These are phyloP conservation scores for Dalbergia cochinchinensis DNA, from an alignment of 306 rosid genomes.

Conservation along the genomic window DNA sequence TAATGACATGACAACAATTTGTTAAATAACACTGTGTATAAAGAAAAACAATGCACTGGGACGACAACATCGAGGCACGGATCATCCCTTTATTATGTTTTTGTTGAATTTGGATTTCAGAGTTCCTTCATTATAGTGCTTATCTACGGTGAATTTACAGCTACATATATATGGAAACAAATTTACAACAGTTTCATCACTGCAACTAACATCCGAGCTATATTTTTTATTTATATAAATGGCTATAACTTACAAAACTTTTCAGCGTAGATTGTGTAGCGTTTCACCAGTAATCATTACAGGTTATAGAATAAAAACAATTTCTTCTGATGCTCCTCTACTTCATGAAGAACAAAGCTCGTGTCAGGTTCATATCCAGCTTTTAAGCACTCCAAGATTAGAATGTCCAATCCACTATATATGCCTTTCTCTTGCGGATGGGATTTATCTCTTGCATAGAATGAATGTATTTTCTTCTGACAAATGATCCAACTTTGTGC, in stretches of 20 bases:
- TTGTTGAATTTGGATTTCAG: neutral
- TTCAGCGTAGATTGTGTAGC: conserved; percentile 29
- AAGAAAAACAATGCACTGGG: neutral
- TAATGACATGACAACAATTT: too few species aligned
- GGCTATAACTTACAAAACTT: conserved; percentile 17
- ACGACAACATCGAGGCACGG: neutral
- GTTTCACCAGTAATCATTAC: conserved; percentile 78
- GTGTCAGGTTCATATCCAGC: conserved; percentile 84
- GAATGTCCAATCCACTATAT: conserved; percentile 77
- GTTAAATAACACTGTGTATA: too few species aligned
- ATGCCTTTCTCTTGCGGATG: conserved; percentile 82
- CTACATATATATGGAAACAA: neutral
- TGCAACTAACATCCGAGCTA: conserved; percentile 5
- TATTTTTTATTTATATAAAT: neutral
- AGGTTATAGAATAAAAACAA: conserved; percentile 73
- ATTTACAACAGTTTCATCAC: neutral
- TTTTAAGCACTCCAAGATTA: conserved; percentile 80
- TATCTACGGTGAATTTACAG: neutral
- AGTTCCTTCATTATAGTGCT: neutral
- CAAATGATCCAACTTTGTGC: conserved; percentile 81
- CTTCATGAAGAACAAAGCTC: conserved; percentile 85
- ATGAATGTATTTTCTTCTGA: conserved; percentile 71
- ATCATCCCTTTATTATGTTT: neutral
- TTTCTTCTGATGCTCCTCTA: conserved; percentile 83
- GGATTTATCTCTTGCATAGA: conserved; percentile 83